Evolutionary conservation across 257 asterid genomes (phyloP).

Genomic region (Verbena officinalis): DNA sequence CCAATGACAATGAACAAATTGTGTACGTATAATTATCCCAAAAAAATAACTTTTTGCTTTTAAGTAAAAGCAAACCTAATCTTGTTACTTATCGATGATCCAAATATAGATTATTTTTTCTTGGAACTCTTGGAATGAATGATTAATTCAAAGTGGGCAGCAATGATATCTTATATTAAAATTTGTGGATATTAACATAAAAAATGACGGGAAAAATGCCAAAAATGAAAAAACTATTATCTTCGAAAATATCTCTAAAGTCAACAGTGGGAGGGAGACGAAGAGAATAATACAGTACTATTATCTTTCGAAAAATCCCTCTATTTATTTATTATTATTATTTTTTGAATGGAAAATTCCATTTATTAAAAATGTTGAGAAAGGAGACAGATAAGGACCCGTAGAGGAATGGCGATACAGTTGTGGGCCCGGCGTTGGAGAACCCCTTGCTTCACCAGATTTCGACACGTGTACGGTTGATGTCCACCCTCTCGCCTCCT

Average conservation of each 20-base stretch:
- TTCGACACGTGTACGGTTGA: slow-evolving; percentile 57
- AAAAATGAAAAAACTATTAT: neutral
- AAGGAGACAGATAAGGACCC: slow-evolving; percentile 12
- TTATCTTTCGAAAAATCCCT: too few species aligned
- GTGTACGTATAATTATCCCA: too few species aligned
- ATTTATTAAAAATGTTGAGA: neutral
- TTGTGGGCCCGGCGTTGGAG: slow-evolving; percentile 17
- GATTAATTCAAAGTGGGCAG: too few species aligned
- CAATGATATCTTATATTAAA: too few species aligned
- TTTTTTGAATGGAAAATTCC: neutral
- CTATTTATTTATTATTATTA: neutral
- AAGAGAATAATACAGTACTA: neutral
- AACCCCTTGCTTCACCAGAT: slow-evolving; percentile 15
- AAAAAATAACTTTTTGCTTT: too few species aligned
- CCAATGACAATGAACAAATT: too few species aligned
- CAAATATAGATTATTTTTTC: too few species aligned
- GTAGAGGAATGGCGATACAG: neutral
- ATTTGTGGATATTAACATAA: too few species aligned
- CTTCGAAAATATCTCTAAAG: neutral
- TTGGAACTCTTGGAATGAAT: too few species aligned
- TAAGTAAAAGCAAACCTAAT: neutral
- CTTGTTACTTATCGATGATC: neutral
- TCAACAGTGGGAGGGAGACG: too few species aligned
- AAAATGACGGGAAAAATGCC: too few species aligned
- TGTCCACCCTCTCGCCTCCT: slow-evolving; percentile 3